These are phyloP conservation scores for Boletus vinaceobasis DNA, from an alignment of 768 basidiomycete species.

Conservation along the genomic window DNA sequence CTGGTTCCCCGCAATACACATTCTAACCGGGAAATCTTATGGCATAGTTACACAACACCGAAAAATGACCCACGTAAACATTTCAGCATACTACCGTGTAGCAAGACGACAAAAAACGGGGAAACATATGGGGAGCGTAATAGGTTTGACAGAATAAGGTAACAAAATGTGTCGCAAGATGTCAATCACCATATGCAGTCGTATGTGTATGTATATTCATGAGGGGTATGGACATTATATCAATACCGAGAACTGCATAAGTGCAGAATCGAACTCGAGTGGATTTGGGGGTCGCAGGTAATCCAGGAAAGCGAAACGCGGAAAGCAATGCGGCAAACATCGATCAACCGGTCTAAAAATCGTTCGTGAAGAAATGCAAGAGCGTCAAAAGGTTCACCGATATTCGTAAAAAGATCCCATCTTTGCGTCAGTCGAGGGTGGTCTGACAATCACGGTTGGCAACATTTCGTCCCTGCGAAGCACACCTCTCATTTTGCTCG, in stretches of 20 bases:
- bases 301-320: background rate
- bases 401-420: constrained; percentile 44
- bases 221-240: constrained; percentile 12
- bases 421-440: constrained; percentile 51
- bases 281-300: background rate
- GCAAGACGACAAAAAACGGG: background rate
- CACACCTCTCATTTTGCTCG: constrained; percentile 55
- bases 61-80: background rate
- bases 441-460: constrained; percentile 59
- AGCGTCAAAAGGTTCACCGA: constrained; percentile 22
- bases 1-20: background rate
- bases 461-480: constrained; percentile 55
- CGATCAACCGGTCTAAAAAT: too few species aligned
- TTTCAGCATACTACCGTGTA: background rate
- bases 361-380: background rate
- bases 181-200: background rate
- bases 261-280: background rate
- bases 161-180: constrained; percentile 3
- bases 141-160: constrained; percentile 9
- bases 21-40: background rate
- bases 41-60: background rate
- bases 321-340: too few species aligned
- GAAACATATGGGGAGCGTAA: constrained; percentile 2
- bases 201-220: background rate
- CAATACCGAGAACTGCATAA: background rate